Evolutionary conservation across 73 alveolate genomes (phyloP).

Genomic region (Symbiodinium pilosum): DNA sequence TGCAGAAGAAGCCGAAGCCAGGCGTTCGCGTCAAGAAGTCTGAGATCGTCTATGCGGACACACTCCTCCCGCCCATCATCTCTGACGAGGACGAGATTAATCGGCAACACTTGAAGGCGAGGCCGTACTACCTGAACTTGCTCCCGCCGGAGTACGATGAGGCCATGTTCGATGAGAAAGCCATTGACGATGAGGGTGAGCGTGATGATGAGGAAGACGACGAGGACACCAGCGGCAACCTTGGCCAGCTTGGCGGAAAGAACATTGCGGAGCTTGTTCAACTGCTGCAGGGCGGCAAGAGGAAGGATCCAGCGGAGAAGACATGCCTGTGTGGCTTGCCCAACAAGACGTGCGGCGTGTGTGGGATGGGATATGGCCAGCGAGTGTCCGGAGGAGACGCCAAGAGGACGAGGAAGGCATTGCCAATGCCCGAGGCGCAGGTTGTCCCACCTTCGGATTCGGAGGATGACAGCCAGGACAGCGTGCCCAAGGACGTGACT

Average conservation of each 20-base stretch:
- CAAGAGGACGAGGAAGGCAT: too few relatives aligned
- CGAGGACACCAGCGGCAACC: too few relatives aligned
- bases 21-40: too few relatives aligned
- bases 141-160: not conserved
- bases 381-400: too few relatives aligned
- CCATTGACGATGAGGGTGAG: not conserved
- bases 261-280: too few relatives aligned
- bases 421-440: not conserved
- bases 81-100: not conserved
- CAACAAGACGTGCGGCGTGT: not conserved
- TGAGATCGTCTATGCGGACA: not conserved
- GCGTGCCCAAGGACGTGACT: not conserved
- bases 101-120: not conserved
- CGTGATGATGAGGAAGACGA: not conserved
- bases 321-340: not conserved
- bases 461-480: not conserved
- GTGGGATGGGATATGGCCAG: not conserved
- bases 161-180: not conserved
- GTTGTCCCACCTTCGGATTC: not conserved
- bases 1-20: not conserved
- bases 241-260: too few relatives aligned
- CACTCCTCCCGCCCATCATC: not conserved
- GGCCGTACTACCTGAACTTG: not conserved
- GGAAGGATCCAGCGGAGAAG: too few relatives aligned
- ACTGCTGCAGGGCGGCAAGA: too few relatives aligned